A percentile compares a stretch with the other conserved stretches of the same genome.
phyloP scores from a whole-genome alignment of 1,284 basidiomycete species.

The Vanrija humicola region DNA sequence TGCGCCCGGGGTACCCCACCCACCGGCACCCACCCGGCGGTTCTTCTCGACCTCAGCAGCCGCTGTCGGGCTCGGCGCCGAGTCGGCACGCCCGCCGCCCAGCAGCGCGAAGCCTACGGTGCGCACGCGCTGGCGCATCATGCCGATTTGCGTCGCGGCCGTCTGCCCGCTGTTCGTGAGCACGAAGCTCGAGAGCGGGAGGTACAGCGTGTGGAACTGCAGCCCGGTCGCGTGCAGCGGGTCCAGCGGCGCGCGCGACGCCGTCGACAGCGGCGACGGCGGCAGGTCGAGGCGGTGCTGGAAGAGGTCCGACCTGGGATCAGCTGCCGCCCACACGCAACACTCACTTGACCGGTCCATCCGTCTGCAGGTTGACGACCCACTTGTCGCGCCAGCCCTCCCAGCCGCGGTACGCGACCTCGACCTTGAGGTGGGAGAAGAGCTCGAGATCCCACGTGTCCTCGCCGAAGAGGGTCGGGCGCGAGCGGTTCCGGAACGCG shows the following conservation, averaged over 20 bases:
- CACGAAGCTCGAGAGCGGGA: slow-evolving; percentile 52
- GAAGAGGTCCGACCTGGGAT: slow-evolving; percentile 51
- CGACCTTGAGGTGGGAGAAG: slow-evolving; percentile 51
- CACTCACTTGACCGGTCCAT: slow-evolving; percentile 50
- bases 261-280: slow-evolving; percentile 23
- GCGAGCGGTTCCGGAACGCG: slow-evolving; percentile 51
- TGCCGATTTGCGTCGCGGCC: slow-evolving; percentile 47
- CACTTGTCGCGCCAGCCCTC: slow-evolving; percentile 48
- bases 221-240: slow-evolving; percentile 23
- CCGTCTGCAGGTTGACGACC: slow-evolving; percentile 54
- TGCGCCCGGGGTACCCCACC: slow-evolving; percentile 24
- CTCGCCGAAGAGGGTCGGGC: slow-evolving; percentile 51
- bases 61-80: slow-evolving; percentile 1
- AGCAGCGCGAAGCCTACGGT: slow-evolving; percentile 52
- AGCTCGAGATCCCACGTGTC: slow-evolving; percentile 52
- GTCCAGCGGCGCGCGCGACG: slow-evolving; percentile 22
- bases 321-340: neutral
- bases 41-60: slow-evolving; percentile 10
- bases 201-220: slow-evolving; percentile 50
- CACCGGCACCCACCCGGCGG: slow-evolving; percentile 21
- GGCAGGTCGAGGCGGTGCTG: slow-evolving; percentile 53
- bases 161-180: slow-evolving; percentile 53
- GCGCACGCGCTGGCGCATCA: slow-evolving; percentile 50
- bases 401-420: slow-evolving; percentile 47
- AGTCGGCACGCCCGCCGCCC: slow-evolving; percentile 38